phyloP scores from a whole-genome alignment of 139 green algal genomes.

The Dunaliella primolecta region DNA sequence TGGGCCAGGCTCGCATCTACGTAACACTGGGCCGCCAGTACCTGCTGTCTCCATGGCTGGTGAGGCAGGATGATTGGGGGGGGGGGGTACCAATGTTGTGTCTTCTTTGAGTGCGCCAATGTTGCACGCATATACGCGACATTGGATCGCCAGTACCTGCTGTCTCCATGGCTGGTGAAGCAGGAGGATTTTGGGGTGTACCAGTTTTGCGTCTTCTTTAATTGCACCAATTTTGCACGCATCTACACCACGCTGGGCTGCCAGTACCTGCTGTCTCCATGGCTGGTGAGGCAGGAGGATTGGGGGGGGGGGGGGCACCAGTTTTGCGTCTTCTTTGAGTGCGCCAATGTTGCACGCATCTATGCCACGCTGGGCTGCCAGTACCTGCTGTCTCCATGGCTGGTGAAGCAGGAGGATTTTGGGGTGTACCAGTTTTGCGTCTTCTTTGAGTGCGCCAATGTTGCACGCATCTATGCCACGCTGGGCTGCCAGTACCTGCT shows the following conservation, averaged over 20 bases:
- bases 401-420: too few relatives aligned
- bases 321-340: too few relatives aligned
- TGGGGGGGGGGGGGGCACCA: background rate
- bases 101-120: too few relatives aligned
- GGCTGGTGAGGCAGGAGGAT: constrained; percentile 42
- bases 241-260: constrained; percentile 76
- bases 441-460: too few relatives aligned
- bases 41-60: constrained; percentile 69
- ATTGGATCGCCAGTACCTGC: constrained; percentile 70
- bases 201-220: too few relatives aligned
- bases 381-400: too few relatives aligned
- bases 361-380: too few relatives aligned
- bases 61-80: constrained; percentile 19
- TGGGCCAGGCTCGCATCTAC: constrained; percentile 78
- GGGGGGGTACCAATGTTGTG: background rate
- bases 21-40: constrained; percentile 72
- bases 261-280: constrained; percentile 64
- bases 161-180: constrained; percentile 65
- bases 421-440: background rate
- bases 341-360: too few relatives aligned
- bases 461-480: too few relatives aligned
- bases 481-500: too few relatives aligned
- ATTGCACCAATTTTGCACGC: too few relatives aligned
- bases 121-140: constrained; percentile 76
- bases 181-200: too few relatives aligned